phyloP scores from a whole-genome alignment of 495 filamentous ascomycete species.

The Aspergillus panamensis region DNA sequence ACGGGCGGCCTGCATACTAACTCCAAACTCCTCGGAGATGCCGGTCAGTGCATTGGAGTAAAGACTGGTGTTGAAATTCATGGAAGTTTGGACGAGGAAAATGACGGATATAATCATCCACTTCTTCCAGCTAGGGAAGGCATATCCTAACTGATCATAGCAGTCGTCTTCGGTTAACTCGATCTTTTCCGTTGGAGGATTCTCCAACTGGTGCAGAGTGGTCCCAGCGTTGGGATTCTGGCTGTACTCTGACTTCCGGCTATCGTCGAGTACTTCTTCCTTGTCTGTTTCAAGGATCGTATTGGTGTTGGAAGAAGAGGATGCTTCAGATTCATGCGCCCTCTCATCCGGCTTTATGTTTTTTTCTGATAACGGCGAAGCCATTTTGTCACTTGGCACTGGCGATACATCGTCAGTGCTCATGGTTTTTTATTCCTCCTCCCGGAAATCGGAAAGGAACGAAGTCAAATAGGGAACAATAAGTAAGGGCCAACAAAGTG shows the following conservation, averaged over 20 bases:
- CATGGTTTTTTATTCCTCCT: neutral
- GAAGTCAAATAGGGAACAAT: too few species aligned
- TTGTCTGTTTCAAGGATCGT: constrained; percentile 21
- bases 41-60: constrained; percentile 51
- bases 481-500: too few species aligned
- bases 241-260: constrained; percentile 16
- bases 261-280: constrained; percentile 26
- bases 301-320: constrained; percentile 36
- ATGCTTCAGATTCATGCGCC: constrained; percentile 34
- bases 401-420: neutral
- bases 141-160: constrained; percentile 55
- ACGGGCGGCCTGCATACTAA: constrained; percentile 51
- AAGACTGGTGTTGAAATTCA: constrained; percentile 57
- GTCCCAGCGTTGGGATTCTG: constrained; percentile 14
- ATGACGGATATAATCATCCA: constrained; percentile 61
- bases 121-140: constrained; percentile 50
- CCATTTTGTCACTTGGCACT: constrained; percentile 13
- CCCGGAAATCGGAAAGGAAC: too few species aligned
- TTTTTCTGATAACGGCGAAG: constrained; percentile 23
- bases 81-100: constrained; percentile 55
- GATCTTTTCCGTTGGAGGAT: constrained; percentile 32
- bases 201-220: constrained; percentile 29
- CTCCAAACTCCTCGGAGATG: constrained; percentile 47
- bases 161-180: constrained; percentile 55
- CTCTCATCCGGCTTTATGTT: constrained; percentile 26